A percentile compares a stretch with the other conserved stretches of the same genome.
Conservation (phyloP, 2,329 filamentous ascomycete species). For the Dryadomyces quercus-mongolicae region DNA sequence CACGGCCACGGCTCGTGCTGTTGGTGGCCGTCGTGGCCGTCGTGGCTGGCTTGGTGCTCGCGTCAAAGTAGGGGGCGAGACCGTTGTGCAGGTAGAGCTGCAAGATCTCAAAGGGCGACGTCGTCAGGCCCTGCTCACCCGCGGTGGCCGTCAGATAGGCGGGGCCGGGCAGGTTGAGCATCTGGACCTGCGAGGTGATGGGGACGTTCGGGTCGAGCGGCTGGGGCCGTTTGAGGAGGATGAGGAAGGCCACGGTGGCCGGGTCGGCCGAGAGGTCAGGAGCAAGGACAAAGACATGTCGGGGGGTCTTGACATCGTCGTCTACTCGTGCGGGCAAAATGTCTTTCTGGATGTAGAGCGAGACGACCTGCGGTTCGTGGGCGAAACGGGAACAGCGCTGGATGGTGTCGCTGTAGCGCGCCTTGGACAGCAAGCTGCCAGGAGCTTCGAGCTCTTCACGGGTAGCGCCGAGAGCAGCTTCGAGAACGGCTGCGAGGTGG, state of each 20-base stretch:
- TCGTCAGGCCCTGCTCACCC: slow-evolving; percentile 57
- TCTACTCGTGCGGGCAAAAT: slow-evolving; percentile 23
- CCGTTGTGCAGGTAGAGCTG: slow-evolving; percentile 87
- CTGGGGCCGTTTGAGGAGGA: slow-evolving; percentile 78
- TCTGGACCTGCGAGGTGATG: slow-evolving; percentile 78
- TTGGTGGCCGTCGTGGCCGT: slow-evolving; percentile 41
- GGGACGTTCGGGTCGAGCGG: slow-evolving; percentile 76
- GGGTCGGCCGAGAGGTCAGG: slow-evolving; percentile 69
- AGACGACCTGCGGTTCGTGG: slow-evolving; percentile 71
- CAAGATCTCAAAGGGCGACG: slow-evolving; percentile 83
- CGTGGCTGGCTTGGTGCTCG: slow-evolving; percentile 67
- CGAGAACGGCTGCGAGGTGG: slow-evolving; percentile 57
- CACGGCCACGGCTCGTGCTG: slow-evolving; percentile 36
- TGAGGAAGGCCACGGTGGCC: slow-evolving; percentile 74
- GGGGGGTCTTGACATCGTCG: slow-evolving; percentile 19
- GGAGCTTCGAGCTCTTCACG: slow-evolving; percentile 67
- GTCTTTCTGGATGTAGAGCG: slow-evolving; percentile 86
- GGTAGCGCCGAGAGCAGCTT: slow-evolving; percentile 62
- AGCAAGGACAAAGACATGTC: slow-evolving; percentile 67
- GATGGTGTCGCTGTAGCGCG: slow-evolving; percentile 64
- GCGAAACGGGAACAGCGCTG: slow-evolving; percentile 84
- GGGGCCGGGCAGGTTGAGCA: slow-evolving; percentile 81
- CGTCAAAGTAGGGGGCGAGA: slow-evolving; percentile 93
- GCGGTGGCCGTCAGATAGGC: slow-evolving; percentile 55
- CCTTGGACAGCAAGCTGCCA: slow-evolving; percentile 70